phyloP scores from a whole-genome alignment of 305 asterid genomes.

The Plantago lanceolata region DNA sequence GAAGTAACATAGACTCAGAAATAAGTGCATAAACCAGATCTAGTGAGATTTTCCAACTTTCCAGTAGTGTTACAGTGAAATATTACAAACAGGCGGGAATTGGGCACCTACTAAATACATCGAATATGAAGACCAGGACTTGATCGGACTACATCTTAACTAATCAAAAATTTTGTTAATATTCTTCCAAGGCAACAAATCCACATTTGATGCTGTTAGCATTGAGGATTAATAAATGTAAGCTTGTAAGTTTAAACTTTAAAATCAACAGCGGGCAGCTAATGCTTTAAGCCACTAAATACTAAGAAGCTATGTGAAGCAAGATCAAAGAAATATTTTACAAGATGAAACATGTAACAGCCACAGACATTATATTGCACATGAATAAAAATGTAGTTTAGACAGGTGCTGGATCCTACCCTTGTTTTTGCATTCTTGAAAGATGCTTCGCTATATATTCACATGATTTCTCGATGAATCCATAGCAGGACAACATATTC shows the following conservation, averaged over 20 bases:
- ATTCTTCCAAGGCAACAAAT: neutral
- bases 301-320: slow-evolving; percentile 6
- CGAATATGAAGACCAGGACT: neutral
- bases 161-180: neutral
- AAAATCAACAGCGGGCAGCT: slow-evolving; percentile 15
- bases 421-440: slow-evolving; percentile 76
- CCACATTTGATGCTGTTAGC: slow-evolving; percentile 1
- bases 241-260: slow-evolving; percentile 1
- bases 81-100: neutral
- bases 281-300: slow-evolving; percentile 1
- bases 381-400: slow-evolving; percentile 16
- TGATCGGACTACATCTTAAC: neutral
- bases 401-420: slow-evolving; percentile 44
- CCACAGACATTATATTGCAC: slow-evolving; percentile 1
- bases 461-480: slow-evolving; percentile 61
- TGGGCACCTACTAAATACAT: neutral
- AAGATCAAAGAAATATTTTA: slow-evolving; percentile 11
- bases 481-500: slow-evolving; percentile 66
- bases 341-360: neutral
- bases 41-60: neutral
- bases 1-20: neutral
- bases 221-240: neutral
- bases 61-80: neutral
- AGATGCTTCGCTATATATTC: slow-evolving; percentile 62
- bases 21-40: neutral